phyloP scores from a whole-genome alignment of 352 stramenopile species.

The Globisporangium paroecandrum region DNA sequence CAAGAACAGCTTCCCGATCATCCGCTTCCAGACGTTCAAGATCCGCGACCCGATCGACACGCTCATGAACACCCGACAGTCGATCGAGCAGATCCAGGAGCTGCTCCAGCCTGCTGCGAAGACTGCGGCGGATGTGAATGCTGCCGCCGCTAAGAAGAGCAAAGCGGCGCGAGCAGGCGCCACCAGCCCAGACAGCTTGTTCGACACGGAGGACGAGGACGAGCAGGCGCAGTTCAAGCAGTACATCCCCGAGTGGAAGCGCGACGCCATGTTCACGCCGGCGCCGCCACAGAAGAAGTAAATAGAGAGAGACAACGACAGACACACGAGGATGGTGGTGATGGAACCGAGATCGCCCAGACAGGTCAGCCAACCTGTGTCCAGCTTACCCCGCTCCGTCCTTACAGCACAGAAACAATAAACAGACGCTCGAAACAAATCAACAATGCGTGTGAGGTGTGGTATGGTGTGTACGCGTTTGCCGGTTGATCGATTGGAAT shows the following conservation, averaged over 20 bases:
- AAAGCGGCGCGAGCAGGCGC: slow-evolving; percentile 36
- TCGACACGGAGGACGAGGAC: slow-evolving; percentile 58
- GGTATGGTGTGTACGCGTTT: background rate
- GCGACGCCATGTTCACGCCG: slow-evolving; percentile 67
- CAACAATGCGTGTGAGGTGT: background rate
- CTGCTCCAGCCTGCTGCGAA: slow-evolving; percentile 45
- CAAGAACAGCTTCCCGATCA: slow-evolving; percentile 82
- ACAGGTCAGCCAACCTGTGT: background rate
- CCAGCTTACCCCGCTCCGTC: background rate
- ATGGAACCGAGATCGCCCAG: background rate
- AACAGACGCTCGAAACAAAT: slow-evolving; percentile 1
- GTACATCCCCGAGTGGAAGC: slow-evolving; percentile 84
- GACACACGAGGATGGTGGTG: background rate
- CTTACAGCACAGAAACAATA: background rate
- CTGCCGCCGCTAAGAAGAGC: slow-evolving; percentile 24
- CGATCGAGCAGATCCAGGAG: slow-evolving; percentile 54
- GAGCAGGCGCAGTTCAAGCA: slow-evolving; percentile 70
- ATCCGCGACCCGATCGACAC: slow-evolving; percentile 76
- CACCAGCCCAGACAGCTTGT: slow-evolving; percentile 44
- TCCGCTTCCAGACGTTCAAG: slow-evolving; percentile 88
- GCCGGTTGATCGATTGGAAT: background rate
- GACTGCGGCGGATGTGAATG: slow-evolving; percentile 24
- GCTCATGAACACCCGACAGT: slow-evolving; percentile 79
- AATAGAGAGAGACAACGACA: slow-evolving; percentile 14
- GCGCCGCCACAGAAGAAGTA: slow-evolving; percentile 52